phyloP scores from a whole-genome alignment of 1,284 basidiomycete genomes.

The Mycosarcoma mackinlayi region DNA sequence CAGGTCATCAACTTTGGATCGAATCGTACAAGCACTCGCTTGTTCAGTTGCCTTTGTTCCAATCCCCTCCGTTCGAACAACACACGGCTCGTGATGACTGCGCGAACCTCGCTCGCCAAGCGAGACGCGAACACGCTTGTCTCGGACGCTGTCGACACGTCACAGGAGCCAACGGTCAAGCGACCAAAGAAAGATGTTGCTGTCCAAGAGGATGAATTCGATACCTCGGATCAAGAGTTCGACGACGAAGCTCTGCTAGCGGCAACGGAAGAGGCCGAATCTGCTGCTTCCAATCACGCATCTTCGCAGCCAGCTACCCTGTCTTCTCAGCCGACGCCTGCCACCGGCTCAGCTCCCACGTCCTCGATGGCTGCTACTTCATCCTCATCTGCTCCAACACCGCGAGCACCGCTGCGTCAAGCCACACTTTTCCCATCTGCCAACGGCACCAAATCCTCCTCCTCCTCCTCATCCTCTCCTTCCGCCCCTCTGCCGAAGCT shows the following conservation, averaged over 20 bases:
- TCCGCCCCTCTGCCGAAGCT: conserved; percentile 10
- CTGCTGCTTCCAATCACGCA: conserved; percentile 15
- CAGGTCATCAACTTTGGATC: not conserved
- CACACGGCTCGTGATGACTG: conserved; percentile 6
- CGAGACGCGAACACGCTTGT: conserved; percentile 36
- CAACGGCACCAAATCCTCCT: not conserved
- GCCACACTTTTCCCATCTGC: conserved; percentile 20
- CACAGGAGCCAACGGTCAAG: conserved; percentile 2
- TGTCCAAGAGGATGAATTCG: conserved; percentile 42
- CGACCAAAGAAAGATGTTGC: conserved; percentile 5
- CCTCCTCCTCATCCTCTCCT: not conserved
- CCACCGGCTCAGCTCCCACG: not conserved
- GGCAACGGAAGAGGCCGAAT: conserved; percentile 51
- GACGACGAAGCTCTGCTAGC: conserved; percentile 52
- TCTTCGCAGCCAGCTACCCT: conserved; percentile 13
- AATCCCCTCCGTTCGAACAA: not conserved
- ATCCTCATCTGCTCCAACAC: not conserved
- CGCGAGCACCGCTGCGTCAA: conserved; percentile 9
- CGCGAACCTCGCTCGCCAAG: conserved; percentile 23
- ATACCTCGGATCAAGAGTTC: conserved; percentile 32
- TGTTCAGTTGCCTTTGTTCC: not conserved
- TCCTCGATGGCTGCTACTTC: not conserved
- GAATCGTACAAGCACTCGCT: not conserved
- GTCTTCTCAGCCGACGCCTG: conserved; percentile 2
- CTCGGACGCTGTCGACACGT: not conserved